These are phyloP conservation scores for Phoma sp. DNA, from an alignment of 2,329 filamentous ascomycete genomes.

Conservation along the genomic window DNA sequence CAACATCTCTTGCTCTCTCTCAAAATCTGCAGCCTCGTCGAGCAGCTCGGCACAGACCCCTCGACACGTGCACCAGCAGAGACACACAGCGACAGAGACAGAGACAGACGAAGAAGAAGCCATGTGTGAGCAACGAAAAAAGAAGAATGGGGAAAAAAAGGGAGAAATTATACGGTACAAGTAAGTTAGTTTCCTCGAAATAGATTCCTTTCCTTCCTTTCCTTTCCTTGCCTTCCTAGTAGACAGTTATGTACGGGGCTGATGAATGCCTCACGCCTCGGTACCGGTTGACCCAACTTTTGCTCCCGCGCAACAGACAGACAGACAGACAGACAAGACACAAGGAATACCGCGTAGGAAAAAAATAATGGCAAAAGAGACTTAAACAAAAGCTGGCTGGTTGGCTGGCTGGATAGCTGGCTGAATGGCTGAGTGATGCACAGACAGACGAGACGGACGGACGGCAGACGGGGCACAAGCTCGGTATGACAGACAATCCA, in stretches of 20 bases:
- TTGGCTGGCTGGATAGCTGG: no score
- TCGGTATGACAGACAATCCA: conserved; percentile 12
- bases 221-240: no score
- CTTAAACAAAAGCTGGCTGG: no score
- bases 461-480: not conserved
- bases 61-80: no score
- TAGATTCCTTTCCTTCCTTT: conserved; percentile 1
- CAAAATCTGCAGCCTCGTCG: no score
- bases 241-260: conserved; percentile 8
- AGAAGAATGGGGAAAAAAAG: conserved; percentile 9
- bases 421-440: no score
- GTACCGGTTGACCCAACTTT: conserved; percentile 28
- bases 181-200: no score
- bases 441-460: conserved; percentile 3
- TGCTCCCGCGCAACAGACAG: conserved; percentile 14
- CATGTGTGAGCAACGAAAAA: not conserved
- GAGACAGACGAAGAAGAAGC: not conserved
- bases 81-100: not conserved
- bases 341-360: not conserved
- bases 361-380: not conserved
- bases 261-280: conserved; percentile 4
- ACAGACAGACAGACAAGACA: no score
- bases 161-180: conserved; percentile 36
- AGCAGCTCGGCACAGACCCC: no score
- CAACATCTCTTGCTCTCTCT: no score